A percentile compares a stretch with the other conserved stretches of the same genome.
phyloP scores from a whole-genome alignment of 345 rosid species.

The Gossypium arboreum region DNA sequence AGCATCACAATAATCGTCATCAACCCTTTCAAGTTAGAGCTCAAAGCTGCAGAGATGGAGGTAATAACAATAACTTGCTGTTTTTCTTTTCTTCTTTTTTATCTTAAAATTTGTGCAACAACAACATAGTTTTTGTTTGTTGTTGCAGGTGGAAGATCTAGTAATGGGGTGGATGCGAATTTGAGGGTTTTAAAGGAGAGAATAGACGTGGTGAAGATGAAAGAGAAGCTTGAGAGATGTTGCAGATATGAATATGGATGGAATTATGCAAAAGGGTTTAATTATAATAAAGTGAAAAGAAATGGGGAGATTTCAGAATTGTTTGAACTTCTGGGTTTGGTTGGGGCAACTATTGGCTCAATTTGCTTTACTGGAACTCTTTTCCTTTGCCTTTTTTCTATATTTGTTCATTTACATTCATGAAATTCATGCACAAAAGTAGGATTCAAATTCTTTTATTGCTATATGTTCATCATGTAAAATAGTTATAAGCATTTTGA shows the following conservation, averaged over 20 bases:
- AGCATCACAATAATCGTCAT: conserved; percentile 3
- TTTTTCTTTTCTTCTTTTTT: no score
- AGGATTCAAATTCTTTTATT: conserved; percentile 3
- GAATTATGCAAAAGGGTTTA: conserved; percentile 33
- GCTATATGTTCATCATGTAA: background rate
- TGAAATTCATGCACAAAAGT: background rate
- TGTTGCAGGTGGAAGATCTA: conserved; percentile 27
- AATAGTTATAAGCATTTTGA: background rate
- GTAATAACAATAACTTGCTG: conserved; percentile 6
- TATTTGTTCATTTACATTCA: conserved; percentile 29
- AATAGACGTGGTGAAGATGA: conserved; percentile 37
- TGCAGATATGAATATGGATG: conserved; percentile 43
- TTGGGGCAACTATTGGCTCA: conserved; percentile 34
- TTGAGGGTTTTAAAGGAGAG: conserved; percentile 44
- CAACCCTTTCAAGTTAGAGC: conserved; percentile 25
- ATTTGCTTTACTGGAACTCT: conserved; percentile 32
- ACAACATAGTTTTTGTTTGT: no score
- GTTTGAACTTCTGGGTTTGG: conserved; percentile 30
- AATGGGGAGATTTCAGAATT: conserved; percentile 20
- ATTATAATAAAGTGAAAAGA: conserved; percentile 26
- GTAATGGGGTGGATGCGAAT: conserved; percentile 37
- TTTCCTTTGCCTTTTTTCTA: conserved; percentile 37
- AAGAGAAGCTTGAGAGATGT: conserved; percentile 51
- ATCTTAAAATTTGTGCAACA: no score
- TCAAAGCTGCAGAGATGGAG: conserved; percentile 35